Evolutionary conservation across 306 rosid species (phyloP).

Genomic region (Ochetophila trinervis): DNA sequence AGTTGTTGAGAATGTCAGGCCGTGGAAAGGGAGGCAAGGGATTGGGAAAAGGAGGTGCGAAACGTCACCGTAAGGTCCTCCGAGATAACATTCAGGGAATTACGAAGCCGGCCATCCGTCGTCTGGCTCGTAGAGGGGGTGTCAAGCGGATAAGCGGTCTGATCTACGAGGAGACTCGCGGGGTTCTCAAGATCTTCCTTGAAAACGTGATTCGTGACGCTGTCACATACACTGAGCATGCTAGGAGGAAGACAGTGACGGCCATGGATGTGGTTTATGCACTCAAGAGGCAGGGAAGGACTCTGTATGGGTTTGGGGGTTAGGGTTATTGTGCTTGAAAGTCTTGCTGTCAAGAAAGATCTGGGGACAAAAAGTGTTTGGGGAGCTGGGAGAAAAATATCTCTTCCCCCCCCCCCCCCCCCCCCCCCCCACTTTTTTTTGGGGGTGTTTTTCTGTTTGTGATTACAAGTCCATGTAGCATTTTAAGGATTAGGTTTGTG

Average conservation of each 20-base stretch:
- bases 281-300: slow-evolving; percentile 66
- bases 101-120: slow-evolving; percentile 62
- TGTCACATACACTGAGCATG: slow-evolving; percentile 68
- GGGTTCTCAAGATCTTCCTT: slow-evolving; percentile 63
- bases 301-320: slow-evolving; percentile 75
- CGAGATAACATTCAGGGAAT: slow-evolving; percentile 69
- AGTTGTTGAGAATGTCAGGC: slow-evolving; percentile 41
- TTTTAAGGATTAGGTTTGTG: not conserved
- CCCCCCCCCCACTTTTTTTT: no score
- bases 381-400: no score
- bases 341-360: slow-evolving; percentile 66
- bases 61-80: slow-evolving; percentile 65
- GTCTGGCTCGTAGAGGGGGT: slow-evolving; percentile 66
- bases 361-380: not conserved
- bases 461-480: not conserved
- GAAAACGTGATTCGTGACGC: slow-evolving; percentile 77
- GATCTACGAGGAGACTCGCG: slow-evolving; percentile 67
- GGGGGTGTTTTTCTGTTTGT: no score
- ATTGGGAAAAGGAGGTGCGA: slow-evolving; percentile 73
- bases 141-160: slow-evolving; percentile 70
- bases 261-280: slow-evolving; percentile 76
- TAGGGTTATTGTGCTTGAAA: slow-evolving; percentile 30
- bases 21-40: slow-evolving; percentile 81
- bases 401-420: no score
- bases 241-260: slow-evolving; percentile 62